Evolutionary conservation across 1,284 basidiomycete genomes (phyloP), one percentile per base, ranked within the genome.

Genomic region (Paramarasmius palmivorus): DNA sequence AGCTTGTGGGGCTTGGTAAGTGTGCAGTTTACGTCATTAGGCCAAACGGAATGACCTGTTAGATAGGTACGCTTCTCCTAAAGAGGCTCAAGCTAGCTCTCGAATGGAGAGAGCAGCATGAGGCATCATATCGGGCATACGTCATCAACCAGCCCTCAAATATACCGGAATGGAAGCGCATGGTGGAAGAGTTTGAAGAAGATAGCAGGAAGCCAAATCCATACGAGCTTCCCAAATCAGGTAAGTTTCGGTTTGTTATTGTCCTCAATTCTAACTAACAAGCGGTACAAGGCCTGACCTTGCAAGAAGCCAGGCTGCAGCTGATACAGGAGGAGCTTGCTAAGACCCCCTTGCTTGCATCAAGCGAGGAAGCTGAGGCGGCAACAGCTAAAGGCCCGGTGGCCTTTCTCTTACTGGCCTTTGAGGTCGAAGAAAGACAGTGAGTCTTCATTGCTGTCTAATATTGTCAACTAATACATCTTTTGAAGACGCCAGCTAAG

Each of bases 371-470:
- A 7, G 38, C 19, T 6, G 8, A 19, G 17, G 8, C 14, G 22
- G n/a, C n/a, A 6, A 14, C 23, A 37, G 49, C 9, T 40, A 56
- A 26, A 49, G 52, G 1, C 40, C n/a, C 55, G 8, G 53, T 46
- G 8, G 49, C 38, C 2, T 55, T 62, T 35, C 15, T 62, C 19
- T 39, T 47, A 3, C n/a, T 49, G 10, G 59, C 57, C 2, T 41
- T 62, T 8, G 57, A 60, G 12, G 34, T 62, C 2, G 59, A 62
- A 41, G 55, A 58, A 7, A 40, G 34, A 20, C 61, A 62, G 61
- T 60, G 34, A 53, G 61, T 54, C 3, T 12, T 10, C 20, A 17
- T 34, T 44, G 4, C 22, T 17, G 7, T 52, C 14, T 3, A 6
- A 6, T 32, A 17, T 52, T 17, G 29, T 32, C 12, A 6, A 6